A percentile compares a stretch with the other conserved stretches of the same genome.
phyloP scores from a whole-genome alignment of 2,329 filamentous ascomycete species.

The Beauveria caledonica region DNA sequence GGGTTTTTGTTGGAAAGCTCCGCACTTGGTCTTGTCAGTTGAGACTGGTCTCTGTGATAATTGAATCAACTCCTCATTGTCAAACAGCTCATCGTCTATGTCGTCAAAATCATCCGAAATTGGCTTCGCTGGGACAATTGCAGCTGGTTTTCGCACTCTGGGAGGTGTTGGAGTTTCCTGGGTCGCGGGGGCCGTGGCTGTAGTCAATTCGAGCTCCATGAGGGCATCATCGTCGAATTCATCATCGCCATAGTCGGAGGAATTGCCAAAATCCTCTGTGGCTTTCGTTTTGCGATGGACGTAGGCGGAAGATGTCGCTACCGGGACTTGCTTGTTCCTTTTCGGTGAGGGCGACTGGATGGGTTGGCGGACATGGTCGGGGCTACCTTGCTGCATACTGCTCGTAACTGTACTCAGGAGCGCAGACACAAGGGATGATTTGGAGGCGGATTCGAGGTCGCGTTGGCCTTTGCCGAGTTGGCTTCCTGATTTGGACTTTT shows the following conservation, averaged over 20 bases:
- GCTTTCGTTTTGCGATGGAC: neutral
- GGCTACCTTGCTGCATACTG: slow-evolving; percentile 38
- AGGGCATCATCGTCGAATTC: slow-evolving; percentile 54
- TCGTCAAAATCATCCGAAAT: slow-evolving; percentile 57
- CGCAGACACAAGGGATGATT: slow-evolving; percentile 50
- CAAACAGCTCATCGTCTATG: slow-evolving; percentile 53
- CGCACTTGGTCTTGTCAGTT: neutral
- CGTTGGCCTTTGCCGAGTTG: slow-evolving; percentile 25
- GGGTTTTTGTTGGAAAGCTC: slow-evolving; percentile 4
- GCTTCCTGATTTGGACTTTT: slow-evolving; percentile 34
- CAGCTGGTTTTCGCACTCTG: slow-evolving; percentile 12
- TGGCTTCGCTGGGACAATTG: slow-evolving; percentile 13
- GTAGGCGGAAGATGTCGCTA: neutral
- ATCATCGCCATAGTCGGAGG: slow-evolving; percentile 47
- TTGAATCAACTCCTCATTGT: slow-evolving; percentile 28
- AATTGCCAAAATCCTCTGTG: slow-evolving; percentile 12
- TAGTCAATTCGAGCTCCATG: slow-evolving; percentile 42
- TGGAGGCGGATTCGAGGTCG: slow-evolving; percentile 42
- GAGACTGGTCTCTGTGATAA: slow-evolving; percentile 12
- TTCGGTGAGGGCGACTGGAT: slow-evolving; percentile 36
- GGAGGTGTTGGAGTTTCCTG: slow-evolving; percentile 15
- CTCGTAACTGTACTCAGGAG: slow-evolving; percentile 58
- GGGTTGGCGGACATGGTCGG: slow-evolving; percentile 22
- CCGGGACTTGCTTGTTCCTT: slow-evolving; percentile 24
- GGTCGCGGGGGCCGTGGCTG: slow-evolving; percentile 20